Evolutionary conservation across 805 yeast genomes (phyloP), one percentile per base, ranked within the genome.

Genomic region (Wickerhamomyces alni): DNA sequence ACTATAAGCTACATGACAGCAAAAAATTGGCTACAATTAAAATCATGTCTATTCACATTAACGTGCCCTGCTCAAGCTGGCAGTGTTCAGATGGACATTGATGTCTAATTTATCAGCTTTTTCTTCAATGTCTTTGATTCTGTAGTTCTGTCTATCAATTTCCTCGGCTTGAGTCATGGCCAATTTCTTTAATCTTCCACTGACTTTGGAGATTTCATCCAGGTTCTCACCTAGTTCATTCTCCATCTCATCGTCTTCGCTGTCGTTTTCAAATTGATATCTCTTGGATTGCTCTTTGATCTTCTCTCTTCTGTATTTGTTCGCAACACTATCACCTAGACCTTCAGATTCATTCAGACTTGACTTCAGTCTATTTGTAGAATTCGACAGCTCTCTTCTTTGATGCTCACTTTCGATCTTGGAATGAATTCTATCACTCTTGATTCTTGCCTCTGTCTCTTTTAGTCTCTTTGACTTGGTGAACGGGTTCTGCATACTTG

Each of bases 241-340:
- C 57, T 91, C 98, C 76, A 87, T 76, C 50, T 81, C 93, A 52
- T 88, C 95, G 61, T 93, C 98, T 58, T 91, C 97, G 36, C 80
- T 79, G 61, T 91, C 97, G 36, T 83, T 84, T 56, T 87, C 96
- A 51, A 87, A 85, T 52, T 85, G 86, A 62, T 82, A 88, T 47
- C 77, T 66, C 41, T 75, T 66, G 2, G 94, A 83, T 29, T 77
- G 80, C 15, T 68, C 52, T 37, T 62, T 41, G 26, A 57, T 55
- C 36, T 58, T 59, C 31, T 66, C 62, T 33, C 66, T 61, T 38
- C 64, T 62, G 47, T 66, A 67, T 28, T 56, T 56, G 25, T 57
- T 61, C 5, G 62, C 55, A 2, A 59, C 50, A 9, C 64, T 66
- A 27, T 62, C 55, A 2, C 51, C 55, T 24, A 44, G 35, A 5